phyloP scores from a whole-genome alignment of 345 rosid species.

The Laguncularia racemosa region DNA sequence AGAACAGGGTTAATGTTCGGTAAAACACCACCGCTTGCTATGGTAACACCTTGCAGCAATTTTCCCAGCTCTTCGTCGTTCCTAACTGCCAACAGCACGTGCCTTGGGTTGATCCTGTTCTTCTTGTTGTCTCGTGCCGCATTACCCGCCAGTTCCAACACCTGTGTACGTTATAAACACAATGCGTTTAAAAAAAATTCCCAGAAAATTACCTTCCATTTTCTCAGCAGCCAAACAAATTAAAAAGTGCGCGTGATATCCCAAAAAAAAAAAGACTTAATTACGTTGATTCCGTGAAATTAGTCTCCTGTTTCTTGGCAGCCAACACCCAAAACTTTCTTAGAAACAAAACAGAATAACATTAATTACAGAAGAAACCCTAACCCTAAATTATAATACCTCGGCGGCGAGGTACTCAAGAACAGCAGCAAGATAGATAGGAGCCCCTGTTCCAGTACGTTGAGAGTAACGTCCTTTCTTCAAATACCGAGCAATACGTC shows the following conservation, averaged over 20 bases:
- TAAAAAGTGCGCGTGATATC: no score
- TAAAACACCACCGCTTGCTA: slow-evolving; percentile 63
- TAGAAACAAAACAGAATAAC: no score
- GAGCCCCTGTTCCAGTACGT: slow-evolving; percentile 63
- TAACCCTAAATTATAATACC: slow-evolving; percentile 19
- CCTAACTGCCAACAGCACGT: slow-evolving; percentile 42
- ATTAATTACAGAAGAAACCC: background rate
- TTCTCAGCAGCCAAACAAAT: no score
- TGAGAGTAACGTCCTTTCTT: slow-evolving; percentile 66
- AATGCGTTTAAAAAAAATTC: no score
- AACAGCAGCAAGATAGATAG: slow-evolving; percentile 68
- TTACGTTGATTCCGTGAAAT: no score
- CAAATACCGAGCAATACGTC: slow-evolving; percentile 58
- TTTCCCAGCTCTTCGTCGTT: slow-evolving; percentile 66
- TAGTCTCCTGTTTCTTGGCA: no score
- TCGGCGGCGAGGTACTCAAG: slow-evolving; percentile 82
- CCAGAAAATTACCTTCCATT: no score
- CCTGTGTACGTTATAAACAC: slow-evolving; percentile 16
- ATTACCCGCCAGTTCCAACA: slow-evolving; percentile 57
- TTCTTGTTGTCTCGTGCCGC: slow-evolving; percentile 72
- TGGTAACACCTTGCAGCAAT: slow-evolving; percentile 53
- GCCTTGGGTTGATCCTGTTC: slow-evolving; percentile 58
- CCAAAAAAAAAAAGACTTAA: no score
- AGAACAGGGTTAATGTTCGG: slow-evolving; percentile 58
- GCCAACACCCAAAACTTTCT: no score